Evolutionary conservation across 1,284 basidiomycete species (phyloP).

Genomic region (Violaceomyces palustris): DNA sequence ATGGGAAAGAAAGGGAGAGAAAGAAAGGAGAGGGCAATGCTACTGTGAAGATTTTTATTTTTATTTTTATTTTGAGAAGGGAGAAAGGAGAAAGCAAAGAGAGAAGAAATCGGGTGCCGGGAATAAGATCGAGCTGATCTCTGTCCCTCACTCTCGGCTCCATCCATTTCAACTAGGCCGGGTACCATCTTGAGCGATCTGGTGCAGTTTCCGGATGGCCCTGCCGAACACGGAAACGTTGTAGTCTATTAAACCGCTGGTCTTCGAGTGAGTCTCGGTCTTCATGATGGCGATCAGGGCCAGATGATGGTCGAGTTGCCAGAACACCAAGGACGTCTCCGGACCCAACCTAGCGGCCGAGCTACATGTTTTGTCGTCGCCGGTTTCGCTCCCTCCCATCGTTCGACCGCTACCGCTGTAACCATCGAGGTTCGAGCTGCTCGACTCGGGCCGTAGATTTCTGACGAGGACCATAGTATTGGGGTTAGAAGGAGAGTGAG

Average conservation of each 20-base stretch:
- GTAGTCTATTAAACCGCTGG: slow-evolving; percentile 80
- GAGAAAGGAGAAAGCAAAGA: neutral
- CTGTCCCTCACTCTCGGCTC: neutral
- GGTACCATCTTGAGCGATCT: slow-evolving; percentile 25
- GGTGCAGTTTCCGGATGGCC: slow-evolving; percentile 55
- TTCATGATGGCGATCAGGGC: slow-evolving; percentile 77
- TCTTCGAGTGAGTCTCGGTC: slow-evolving; percentile 69
- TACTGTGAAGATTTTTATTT: too few relatives aligned
- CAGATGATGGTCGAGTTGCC: slow-evolving; percentile 71
- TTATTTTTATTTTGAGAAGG: too few relatives aligned
- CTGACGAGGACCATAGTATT: too few relatives aligned
- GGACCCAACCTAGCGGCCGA: slow-evolving; percentile 61
- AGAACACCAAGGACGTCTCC: slow-evolving; percentile 76
- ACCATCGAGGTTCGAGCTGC: too few relatives aligned
- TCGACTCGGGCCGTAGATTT: too few relatives aligned
- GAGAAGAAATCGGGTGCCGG: neutral
- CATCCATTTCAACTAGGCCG: neutral
- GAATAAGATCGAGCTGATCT: neutral
- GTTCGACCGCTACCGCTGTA: too few relatives aligned
- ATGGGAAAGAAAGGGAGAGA: too few relatives aligned
- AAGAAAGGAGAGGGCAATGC: too few relatives aligned
- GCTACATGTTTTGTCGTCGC: too few relatives aligned
- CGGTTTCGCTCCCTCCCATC: too few relatives aligned
- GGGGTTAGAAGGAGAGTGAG: too few relatives aligned
- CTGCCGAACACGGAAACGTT: slow-evolving; percentile 78